Evolutionary conservation across 768 basidiomycete species (phyloP), one percentile per base, ranked within the genome.

Genomic region (Psilocybe cubensis): DNA sequence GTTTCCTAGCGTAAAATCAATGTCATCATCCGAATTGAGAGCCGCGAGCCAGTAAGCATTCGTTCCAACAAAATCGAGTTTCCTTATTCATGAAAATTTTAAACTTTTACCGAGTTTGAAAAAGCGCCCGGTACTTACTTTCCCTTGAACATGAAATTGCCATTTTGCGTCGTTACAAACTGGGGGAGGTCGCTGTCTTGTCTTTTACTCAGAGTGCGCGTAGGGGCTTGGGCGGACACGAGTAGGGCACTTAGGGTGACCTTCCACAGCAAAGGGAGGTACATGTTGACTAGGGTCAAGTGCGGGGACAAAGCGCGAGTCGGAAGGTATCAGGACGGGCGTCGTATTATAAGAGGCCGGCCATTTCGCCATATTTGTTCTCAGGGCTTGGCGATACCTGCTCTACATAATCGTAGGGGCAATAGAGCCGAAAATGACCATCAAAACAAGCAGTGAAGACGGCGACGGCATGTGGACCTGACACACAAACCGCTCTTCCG

Each of bases 1-100:
- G 58, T 82, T 83, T 2, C 75, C 77, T 31, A 91, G 68, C 3
- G 86, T 85, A 46, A 74, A 64, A 66, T 80, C 75, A 43, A 91
- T 84, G 63, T 91, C 88, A 42, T 76, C 57, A 24, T 77, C 79
- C 10, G 66, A 67, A 57, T 87, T 86, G 29, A 90, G 66, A 40
- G 74, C 70, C 27, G 79, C 70, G 29, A 91, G 64, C 89, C 88
- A 91, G 70, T 89, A 89, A 1, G 81, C 84, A 57, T 86, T 86
- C 0, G 88, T 87, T 14, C 86, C 74, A 56, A 72, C 62, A 47
- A 72, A 70, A 1, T 64, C 57, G 57, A 73, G 69, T 5, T 51
- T 54, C 33, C 75, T 75, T 27, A 25, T 43, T 43, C 48, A 48
- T 35, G 25, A 56, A 29, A 25, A 33, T 14, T 33, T 56, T 45